Evolutionary conservation across 2,329 filamentous ascomycete species (phyloP).

Genomic region (Diaporthe citri): DNA sequence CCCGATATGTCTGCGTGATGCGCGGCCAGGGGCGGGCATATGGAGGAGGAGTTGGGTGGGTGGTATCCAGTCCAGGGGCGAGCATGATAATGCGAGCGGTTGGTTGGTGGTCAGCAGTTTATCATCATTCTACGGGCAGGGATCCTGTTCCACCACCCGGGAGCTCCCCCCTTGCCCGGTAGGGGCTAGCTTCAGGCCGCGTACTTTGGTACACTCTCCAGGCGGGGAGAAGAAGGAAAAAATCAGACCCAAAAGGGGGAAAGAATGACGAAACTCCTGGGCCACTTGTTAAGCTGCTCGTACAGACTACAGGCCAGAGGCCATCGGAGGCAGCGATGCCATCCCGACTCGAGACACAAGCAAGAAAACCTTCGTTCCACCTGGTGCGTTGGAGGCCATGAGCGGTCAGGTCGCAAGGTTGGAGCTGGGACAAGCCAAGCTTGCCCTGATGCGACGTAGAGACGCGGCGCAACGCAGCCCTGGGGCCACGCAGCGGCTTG

Average conservation of each 20-base stretch:
- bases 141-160: background rate
- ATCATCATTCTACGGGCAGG: slow-evolving; percentile 9
- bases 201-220: background rate
- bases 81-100: background rate
- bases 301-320: background rate
- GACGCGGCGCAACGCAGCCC: background rate
- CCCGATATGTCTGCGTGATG: background rate
- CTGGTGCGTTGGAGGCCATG: too few species aligned
- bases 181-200: background rate
- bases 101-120: slow-evolving; percentile 28
- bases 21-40: background rate
- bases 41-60: background rate
- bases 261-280: too few species aligned
- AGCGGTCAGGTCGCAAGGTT: background rate
- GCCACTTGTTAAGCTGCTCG: background rate
- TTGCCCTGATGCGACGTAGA: background rate
- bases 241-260: background rate
- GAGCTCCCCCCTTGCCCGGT: background rate
- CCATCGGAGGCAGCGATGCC: background rate
- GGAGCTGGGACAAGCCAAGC: background rate
- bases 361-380: background rate
- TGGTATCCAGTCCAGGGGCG: slow-evolving; percentile 8
- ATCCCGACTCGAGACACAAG: background rate
- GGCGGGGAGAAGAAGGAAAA: background rate
- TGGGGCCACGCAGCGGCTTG: background rate